Conservation (phyloP, 495 filamentous ascomycete species). For the Aspergillus saccharolyticus region DNA sequence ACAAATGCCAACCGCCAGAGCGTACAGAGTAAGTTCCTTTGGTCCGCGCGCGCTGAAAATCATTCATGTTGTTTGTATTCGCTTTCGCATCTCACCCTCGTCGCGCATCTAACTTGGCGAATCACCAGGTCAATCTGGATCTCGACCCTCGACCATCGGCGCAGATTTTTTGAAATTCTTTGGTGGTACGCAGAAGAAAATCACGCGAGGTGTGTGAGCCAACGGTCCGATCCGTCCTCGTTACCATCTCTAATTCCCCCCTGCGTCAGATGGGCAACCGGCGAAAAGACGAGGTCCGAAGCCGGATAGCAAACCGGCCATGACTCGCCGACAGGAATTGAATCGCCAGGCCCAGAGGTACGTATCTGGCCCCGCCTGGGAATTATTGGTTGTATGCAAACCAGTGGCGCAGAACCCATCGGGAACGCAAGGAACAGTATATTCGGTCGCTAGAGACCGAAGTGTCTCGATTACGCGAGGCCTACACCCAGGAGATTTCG, state of each 20-base stretch:
- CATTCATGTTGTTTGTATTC: no score
- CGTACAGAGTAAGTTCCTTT: conserved; percentile 11
- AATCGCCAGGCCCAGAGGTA: conserved; percentile 97
- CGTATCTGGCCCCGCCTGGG: not conserved
- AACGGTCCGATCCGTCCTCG: not conserved
- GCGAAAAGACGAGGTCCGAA: conserved; percentile 91
- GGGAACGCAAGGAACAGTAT: conserved; percentile 93
- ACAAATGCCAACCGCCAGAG: conserved; percentile 15
- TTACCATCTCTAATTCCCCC: not conserved
- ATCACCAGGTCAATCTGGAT: conserved; percentile 1
- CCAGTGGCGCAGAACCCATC: conserved; percentile 64
- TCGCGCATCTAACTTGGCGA: not conserved
- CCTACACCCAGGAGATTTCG: conserved; percentile 39
- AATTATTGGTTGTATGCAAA: not conserved
- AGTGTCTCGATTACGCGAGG: conserved; percentile 62
- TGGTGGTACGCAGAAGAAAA: conserved; percentile 25
- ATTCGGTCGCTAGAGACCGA: conserved; percentile 91
- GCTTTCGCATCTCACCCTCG: not conserved
- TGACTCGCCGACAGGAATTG: conserved; percentile 89
- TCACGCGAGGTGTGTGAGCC: conserved; percentile 30
- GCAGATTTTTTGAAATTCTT: conserved; percentile 39
- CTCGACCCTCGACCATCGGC: conserved; percentile 19
- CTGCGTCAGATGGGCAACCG: conserved; percentile 65
- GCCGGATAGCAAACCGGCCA: conserved; percentile 90
- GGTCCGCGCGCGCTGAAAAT: no score